A percentile compares a stretch with the other conserved stretches of the same genome.
These are phyloP conservation scores for Ascochyta clinopodiicola DNA, from an alignment of 2,329 filamentous ascomycete genomes.

Conservation along the genomic window DNA sequence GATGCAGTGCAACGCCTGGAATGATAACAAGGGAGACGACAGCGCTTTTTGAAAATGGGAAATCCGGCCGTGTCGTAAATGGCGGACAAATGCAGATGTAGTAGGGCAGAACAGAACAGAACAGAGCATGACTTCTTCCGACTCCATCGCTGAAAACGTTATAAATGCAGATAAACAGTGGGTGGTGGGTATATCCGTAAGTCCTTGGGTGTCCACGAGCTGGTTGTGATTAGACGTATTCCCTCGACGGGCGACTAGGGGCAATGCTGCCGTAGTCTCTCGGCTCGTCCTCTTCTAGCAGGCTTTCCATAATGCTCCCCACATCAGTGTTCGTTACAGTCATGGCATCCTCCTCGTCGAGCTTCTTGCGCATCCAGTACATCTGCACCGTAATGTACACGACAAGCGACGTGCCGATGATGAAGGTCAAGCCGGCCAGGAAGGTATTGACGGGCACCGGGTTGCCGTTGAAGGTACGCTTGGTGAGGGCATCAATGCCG, in stretches of 20 bases:
- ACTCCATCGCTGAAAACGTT: neutral
- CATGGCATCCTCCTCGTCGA: constrained; percentile 54
- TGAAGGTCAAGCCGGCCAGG: constrained; percentile 65
- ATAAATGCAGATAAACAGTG: neutral
- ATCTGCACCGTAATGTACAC: constrained; percentile 42
- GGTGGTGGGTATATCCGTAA: neutral
- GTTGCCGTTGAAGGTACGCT: constrained; percentile 71
- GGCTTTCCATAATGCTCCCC: constrained; percentile 60
- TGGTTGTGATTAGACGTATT: neutral
- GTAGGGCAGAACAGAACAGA: neutral
- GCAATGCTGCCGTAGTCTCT: constrained; percentile 35
- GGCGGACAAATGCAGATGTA: neutral
- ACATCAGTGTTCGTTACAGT: constrained; percentile 73
- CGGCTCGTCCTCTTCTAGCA: constrained; percentile 46
- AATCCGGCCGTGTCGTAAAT: neutral
- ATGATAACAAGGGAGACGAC: neutral
- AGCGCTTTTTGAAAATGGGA: neutral
- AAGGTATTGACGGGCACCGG: constrained; percentile 78
- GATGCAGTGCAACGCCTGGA: neutral
- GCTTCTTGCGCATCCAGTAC: constrained; percentile 38
- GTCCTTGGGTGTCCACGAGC: neutral
- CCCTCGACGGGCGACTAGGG: neutral
- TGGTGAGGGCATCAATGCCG: constrained; percentile 77
- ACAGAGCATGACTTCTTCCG: neutral
- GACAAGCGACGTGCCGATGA: constrained; percentile 70